A percentile compares a stretch with the other conserved stretches of the same genome.
phyloP scores from a whole-genome alignment of 2,329 filamentous ascomycete species.

The Hypoxylon sp. region DNA sequence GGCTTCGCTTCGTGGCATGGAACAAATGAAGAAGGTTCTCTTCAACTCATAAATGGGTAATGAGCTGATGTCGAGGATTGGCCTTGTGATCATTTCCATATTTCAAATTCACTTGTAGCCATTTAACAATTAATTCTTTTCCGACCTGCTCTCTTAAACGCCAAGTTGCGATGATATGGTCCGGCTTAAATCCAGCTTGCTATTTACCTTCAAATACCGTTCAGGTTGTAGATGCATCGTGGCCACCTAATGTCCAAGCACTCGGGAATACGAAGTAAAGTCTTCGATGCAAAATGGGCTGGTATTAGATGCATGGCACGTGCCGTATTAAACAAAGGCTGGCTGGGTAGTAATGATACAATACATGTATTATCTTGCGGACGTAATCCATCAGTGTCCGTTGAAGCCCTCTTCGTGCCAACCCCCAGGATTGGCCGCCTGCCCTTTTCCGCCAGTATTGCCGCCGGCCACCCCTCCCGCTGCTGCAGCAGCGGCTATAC shows the following conservation, averaged over 20 bases:
- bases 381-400: constrained; percentile 54
- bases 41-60: constrained; percentile 30
- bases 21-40: constrained; percentile 30
- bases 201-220: background rate
- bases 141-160: constrained; percentile 3
- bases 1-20: constrained; percentile 27
- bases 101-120: constrained; percentile 10
- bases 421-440: constrained; percentile 62
- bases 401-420: constrained; percentile 76
- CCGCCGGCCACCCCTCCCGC: constrained; percentile 57
- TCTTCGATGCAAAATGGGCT: constrained; percentile 21
- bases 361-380: constrained; percentile 23
- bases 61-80: constrained; percentile 13
- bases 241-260: constrained; percentile 8
- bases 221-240: background rate
- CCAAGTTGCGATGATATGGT: background rate
- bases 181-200: background rate
- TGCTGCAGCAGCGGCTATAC: constrained; percentile 62
- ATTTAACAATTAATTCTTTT: background rate
- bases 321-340: constrained; percentile 34
- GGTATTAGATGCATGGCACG: constrained; percentile 33
- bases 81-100: constrained; percentile 25
- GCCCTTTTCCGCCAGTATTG: constrained; percentile 53
- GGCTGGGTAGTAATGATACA: constrained; percentile 40
- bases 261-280: background rate